Evolutionary conservation across 2,329 filamentous ascomycete genomes (phyloP), one percentile per base, ranked within the genome.

Genomic region (Lachnum nothofagi): DNA sequence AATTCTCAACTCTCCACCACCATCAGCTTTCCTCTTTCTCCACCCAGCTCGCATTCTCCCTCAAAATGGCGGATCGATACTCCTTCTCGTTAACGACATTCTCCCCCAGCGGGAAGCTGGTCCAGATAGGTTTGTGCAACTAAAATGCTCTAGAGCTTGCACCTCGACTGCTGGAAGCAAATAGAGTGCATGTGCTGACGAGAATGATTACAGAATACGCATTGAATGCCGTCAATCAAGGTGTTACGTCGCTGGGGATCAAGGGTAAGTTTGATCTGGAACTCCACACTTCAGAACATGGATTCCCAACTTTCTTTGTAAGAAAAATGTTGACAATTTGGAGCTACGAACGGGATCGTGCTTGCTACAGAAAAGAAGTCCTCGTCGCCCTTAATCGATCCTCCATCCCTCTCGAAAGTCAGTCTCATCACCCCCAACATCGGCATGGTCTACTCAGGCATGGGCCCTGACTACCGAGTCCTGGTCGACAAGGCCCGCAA

Each of bases 301-400:
- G n/a, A n/a, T n/a, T n/a, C n/a, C n/a, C n/a, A n/a, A n/a, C n/a
- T n/a, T n/a, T n/a, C n/a, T 49, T n/a, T 17, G 8, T 17, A 24
- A 40, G 20, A 19, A 12, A 42, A 37, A 19, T 19, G 44, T 60
- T 27, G 59, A 31, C 14, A 39, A 25, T 38, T 17, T 4, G 16
- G 35, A 96, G 93, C 93, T 62, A 97, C 93, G 62, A 98, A 98
- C 73, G 93, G 93, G 63, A 95, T 98, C 68, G 93, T 98, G 58
- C 88, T 98, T 58, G 93, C 93, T 56, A 98, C 93, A 57, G 93
- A 98, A 76, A 98, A 98, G 83, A 98, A 98, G 75, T 96, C 91
- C 38, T 96, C 91, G 31, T 96, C 93, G 42, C 91, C 93, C 45
- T 87, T 98, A 65, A 91, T 95, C 76, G 93, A 98, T 68, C 85